These are phyloP conservation scores for Lepidium aucheri DNA, from an alignment of 345 rosid genomes.

Conservation along the genomic window DNA sequence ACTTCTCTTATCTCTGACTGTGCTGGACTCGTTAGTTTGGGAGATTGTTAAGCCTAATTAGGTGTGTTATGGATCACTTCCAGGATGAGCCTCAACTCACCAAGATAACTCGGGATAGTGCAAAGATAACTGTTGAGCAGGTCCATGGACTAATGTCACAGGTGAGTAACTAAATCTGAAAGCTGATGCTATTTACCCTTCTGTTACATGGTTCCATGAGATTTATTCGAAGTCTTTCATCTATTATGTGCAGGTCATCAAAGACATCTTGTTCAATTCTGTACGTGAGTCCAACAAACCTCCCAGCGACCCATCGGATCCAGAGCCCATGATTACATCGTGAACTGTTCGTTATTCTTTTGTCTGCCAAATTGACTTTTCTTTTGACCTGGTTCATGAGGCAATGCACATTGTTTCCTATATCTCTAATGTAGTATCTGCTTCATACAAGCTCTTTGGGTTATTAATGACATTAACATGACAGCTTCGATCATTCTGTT, in stretches of 20 bases:
- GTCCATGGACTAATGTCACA: constrained; percentile 99
- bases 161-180: constrained; percentile 37
- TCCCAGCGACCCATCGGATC: constrained; percentile 45
- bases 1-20: background rate
- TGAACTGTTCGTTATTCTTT: constrained; percentile 27
- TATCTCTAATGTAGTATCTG: constrained; percentile 11
- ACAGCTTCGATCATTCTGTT: background rate
- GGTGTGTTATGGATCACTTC: constrained; percentile 18
- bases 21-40: background rate
- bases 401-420: constrained; percentile 9
- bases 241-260: constrained; percentile 58
- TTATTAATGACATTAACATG: constrained; percentile 9
- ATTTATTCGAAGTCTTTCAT: background rate
- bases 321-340: constrained; percentile 95
- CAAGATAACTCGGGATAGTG: constrained; percentile 96
- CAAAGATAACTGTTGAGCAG: constrained; percentile 95
- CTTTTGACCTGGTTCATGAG: constrained; percentile 19
- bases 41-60: background rate
- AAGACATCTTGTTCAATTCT: constrained; percentile 90
- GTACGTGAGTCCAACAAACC: constrained; percentile 53
- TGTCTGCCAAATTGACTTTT: background rate
- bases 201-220: background rate
- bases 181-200: background rate
- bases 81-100: constrained; percentile 96
- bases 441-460: constrained; percentile 4